A percentile compares a stretch with the other conserved stretches of the same genome.
These are phyloP conservation scores for Cadophora sp. DNA, from an alignment of 2,329 filamentous ascomycete genomes.

Conservation along the genomic window DNA sequence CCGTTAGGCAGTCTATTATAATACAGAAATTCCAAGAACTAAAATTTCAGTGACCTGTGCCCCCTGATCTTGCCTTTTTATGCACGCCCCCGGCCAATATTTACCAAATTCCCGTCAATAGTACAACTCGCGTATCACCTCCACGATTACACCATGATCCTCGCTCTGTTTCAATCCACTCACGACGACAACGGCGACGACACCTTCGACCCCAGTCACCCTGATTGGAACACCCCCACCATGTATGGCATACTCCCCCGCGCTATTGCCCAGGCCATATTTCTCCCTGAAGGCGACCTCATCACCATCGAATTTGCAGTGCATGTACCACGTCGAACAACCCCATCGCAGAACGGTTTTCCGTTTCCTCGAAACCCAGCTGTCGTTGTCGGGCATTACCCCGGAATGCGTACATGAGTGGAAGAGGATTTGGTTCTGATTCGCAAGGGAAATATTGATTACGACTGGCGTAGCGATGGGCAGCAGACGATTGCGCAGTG, in stretches of 20 bases:
- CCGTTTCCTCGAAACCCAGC: conserved; percentile 74
- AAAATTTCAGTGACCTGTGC: neutral
- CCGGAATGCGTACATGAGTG: conserved; percentile 72
- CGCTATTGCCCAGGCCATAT: conserved; percentile 64
- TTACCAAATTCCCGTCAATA: conserved; percentile 23
- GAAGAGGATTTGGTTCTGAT: conserved; percentile 68
- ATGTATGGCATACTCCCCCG: conserved; percentile 75
- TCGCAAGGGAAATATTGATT: conserved; percentile 69
- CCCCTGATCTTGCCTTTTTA: neutral
- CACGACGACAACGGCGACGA: conserved; percentile 78
- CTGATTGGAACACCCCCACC: conserved; percentile 78
- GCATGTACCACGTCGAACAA: conserved; percentile 73
- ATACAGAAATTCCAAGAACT: neutral
- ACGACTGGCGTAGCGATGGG: conserved; percentile 61
- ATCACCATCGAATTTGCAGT: conserved; percentile 69
- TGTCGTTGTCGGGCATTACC: conserved; percentile 73
- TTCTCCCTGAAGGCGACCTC: conserved; percentile 70
- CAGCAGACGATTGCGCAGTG: conserved; percentile 67
- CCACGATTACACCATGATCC: conserved; percentile 78
- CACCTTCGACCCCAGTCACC: conserved; percentile 75
- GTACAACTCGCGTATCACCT: conserved; percentile 48
- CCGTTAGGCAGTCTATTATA: neutral
- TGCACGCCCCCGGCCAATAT: neutral
- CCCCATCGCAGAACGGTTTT: conserved; percentile 76
- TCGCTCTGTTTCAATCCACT: conserved; percentile 78